Conservation (phyloP, 768 basidiomycete genomes). For the Suillus alpinus region DNA sequence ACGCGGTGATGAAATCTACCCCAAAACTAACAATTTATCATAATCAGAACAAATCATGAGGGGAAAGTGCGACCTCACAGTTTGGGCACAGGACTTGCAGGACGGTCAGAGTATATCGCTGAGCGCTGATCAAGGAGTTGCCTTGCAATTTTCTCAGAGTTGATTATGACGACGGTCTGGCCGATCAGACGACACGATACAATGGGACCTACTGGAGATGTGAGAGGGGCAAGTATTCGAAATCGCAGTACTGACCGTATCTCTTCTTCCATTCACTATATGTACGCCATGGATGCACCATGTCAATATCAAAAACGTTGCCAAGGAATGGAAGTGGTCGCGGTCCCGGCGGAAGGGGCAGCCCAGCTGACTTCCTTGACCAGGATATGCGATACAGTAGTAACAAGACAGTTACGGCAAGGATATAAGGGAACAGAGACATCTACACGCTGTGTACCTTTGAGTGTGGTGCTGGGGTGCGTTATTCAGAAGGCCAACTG, state of each 20-base stretch:
- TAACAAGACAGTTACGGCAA: not conserved
- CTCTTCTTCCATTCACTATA: conserved; percentile 26
- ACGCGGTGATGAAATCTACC: conserved; percentile 27
- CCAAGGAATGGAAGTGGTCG: not conserved
- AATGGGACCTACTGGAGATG: conserved; percentile 21
- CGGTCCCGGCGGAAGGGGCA: not conserved
- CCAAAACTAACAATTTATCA: conserved; percentile 20
- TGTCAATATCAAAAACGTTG: not conserved
- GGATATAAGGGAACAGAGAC: not conserved
- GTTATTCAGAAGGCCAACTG: not conserved
- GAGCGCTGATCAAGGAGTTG: conserved; percentile 30
- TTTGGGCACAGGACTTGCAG: conserved; percentile 18
- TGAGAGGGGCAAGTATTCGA: not conserved
- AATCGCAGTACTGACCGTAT: conserved; percentile 18
- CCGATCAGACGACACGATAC: conserved; percentile 26
- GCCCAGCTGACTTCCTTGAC: not conserved
- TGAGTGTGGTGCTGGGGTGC: not conserved
- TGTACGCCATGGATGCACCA: conserved; percentile 7
- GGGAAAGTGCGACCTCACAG: conserved; percentile 12
- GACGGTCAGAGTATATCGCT: conserved; percentile 27
- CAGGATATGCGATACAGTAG: not conserved
- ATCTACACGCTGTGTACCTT: not conserved
- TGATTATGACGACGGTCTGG: conserved; percentile 25
- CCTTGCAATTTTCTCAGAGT: conserved; percentile 22
- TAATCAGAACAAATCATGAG: not conserved